Base-by-base conservation (phyloP, 495 filamentous ascomycete species). In the Tuber indicum region DNA sequence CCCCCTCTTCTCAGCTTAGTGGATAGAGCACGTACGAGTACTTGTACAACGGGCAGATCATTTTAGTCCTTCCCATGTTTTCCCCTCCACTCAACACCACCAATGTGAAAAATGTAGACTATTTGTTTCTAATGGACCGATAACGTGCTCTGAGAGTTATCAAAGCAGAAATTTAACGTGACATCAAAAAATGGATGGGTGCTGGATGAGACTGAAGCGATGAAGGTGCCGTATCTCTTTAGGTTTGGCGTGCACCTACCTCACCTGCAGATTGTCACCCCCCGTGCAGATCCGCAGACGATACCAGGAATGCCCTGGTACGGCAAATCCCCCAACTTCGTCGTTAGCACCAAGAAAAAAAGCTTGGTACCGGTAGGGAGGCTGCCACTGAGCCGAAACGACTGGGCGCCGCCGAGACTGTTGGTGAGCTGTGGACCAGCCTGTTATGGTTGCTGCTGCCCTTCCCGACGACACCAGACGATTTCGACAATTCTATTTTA, bases 231-330 rank as follows among this genome's bases (percentile, higher is more conserved):
- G n/a, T 62, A 66, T 66, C 26, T 66, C 58, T 36, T 19, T 26
- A 66, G 58, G 26, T 66, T 66, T 66, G 58, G 26, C 58, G 58
- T 32, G 26, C 58, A 36, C 58, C 58, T 36, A 32, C 26, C 58
- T 66, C 58, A 26, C 58, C 26, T 66, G 58, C 58, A 66, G 58
- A 36, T 66, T 26, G 58, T 72, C 52, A 32, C 41, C 52, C 75
- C 76, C 49, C 76, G 52, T 41, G 77, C 76, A 70, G 77, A 78
- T 78, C 76, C 42, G 47, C 36, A 76, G 23, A 72, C 74, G 62
- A 72, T 72, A 78, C 76, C 42, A 73, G 16, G 66, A 73, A 78
- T 70, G 77, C 52, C 75, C 43, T 73, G 52, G 70, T 66, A 36
- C 73, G 52, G 70, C 32, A 19, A 66, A 66, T 43, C 75, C 43